Conservation (phyloP, 805 yeast species). For the Spathaspora sp. region DNA sequence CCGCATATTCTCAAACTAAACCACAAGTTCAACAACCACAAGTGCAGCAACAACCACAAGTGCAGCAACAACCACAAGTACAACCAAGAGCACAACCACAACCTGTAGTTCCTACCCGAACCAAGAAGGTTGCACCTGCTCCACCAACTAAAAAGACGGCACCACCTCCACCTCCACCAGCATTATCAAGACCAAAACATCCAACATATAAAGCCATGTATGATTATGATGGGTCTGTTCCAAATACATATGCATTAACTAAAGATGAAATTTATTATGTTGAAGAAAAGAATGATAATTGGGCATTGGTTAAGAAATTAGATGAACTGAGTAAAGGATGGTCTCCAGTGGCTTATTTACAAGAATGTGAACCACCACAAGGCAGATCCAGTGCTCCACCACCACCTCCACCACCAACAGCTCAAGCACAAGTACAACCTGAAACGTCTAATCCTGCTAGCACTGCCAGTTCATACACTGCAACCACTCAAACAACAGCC, state of each 20-base stretch:
- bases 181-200: constrained; percentile 52
- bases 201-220: constrained; percentile 85
- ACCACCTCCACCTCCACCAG: constrained; percentile 64
- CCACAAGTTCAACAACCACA: constrained; percentile 10
- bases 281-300: constrained; percentile 78
- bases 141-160: constrained; percentile 52
- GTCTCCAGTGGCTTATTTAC: constrained; percentile 94
- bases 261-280: constrained; percentile 77
- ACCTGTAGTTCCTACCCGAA: constrained; percentile 21
- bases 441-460: constrained; percentile 10
- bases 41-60: neutral
- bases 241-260: constrained; percentile 71
- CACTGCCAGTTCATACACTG: constrained; percentile 9
- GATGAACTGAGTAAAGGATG: constrained; percentile 86
- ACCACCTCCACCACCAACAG: constrained; percentile 32
- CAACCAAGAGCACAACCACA: constrained; percentile 1
- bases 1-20: constrained; percentile 10
- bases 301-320: constrained; percentile 85
- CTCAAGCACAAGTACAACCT: constrained; percentile 10
- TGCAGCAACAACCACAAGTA: constrained; percentile 1
- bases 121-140: constrained; percentile 47
- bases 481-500: constrained; percentile 9
- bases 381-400: constrained; percentile 18
- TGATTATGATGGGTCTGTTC: constrained; percentile 84
- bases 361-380: constrained; percentile 50